These are phyloP conservation scores for Auriculariales sp. DNA, from an alignment of 768 basidiomycete species.

Conservation along the genomic window DNA sequence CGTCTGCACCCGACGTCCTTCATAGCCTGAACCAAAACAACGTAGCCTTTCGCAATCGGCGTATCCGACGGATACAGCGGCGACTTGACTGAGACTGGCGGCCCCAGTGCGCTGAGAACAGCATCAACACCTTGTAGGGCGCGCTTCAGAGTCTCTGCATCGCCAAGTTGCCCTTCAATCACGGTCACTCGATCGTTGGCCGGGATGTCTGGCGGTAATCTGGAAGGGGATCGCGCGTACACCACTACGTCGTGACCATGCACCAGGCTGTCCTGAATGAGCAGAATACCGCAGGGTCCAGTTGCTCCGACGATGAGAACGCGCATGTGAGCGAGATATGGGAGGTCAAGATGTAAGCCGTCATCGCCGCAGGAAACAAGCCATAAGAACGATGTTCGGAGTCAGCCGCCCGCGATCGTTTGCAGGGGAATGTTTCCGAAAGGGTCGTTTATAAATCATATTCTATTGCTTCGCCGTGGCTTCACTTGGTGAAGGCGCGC, in stretches of 20 bases:
- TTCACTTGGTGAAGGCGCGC: too few species aligned
- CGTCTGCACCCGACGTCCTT: constrained; percentile 34
- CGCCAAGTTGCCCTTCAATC: constrained; percentile 40
- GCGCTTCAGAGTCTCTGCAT: constrained; percentile 30
- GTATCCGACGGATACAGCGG: constrained; percentile 27
- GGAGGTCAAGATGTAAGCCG: too few species aligned
- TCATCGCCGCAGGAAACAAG: too few species aligned
- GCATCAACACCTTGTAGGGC: constrained; percentile 45
- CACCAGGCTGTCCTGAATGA: constrained; percentile 40
- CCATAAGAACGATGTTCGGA: too few species aligned
- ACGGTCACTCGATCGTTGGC: constrained; percentile 31
- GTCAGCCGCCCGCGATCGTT: too few species aligned
- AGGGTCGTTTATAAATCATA: too few species aligned
- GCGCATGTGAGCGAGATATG: too few species aligned
- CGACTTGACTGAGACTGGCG: constrained; percentile 17
- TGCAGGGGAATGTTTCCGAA: too few species aligned
- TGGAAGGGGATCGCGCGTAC: constrained; percentile 50
- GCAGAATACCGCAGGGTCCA: constrained; percentile 40
- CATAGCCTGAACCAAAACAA: constrained; percentile 41
- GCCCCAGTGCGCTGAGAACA: constrained; percentile 56
- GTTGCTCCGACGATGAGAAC: constrained; percentile 60
- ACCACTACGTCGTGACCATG: constrained; percentile 33
- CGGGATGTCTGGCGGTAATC: constrained; percentile 37
- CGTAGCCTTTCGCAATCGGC: constrained; percentile 50
- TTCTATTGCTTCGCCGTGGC: too few species aligned